Base-by-base conservation (phyloP, 78 protist genomes). In the Bodo saltans region DNA sequence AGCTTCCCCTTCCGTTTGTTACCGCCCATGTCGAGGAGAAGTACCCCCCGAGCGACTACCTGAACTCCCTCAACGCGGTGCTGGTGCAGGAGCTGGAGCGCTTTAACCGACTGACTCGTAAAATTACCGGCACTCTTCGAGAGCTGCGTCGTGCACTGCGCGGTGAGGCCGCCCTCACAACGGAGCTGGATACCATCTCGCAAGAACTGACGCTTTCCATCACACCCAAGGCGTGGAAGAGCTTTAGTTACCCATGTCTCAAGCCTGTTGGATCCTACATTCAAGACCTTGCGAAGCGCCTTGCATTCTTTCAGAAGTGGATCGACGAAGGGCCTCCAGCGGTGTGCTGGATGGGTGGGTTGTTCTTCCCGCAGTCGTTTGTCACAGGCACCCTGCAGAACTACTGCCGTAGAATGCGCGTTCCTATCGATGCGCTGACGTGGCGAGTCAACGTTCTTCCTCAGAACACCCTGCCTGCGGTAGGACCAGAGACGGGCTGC, bases 351-450 rank as follows among this genome's bases (percentile, higher is more conserved):
- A 0, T 84, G 28, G 1, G 79, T 33, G 88, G 73, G 25, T 86
- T 95, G 75, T 93, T 88, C 90, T 93, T 90, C 74, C 93, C 98
- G n/a, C 96, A 95, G 72, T 88, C 95, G 4, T 93, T 95, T 80
- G 80, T 95, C 60, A 93, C 96, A 23, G 95, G 94, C 68, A 85
- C 79, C 33, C 88, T 89, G 33, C 91, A 88, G 79, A 85, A 79
- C 78, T 79, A 78, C 83, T 72, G 85, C 37, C 75, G 91, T 2
- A 53, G 42, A 72, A 25, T 73, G 69, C 23, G 17, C 35, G 28
- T 88, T 2, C 38, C 86, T 33, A 88, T 88, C 34, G 91, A 88
- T 40, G 28, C 25, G 12, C 60, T 88, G 37, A 0, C 32, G n/a
- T 78, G 80, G 38, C 69, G 28, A 26, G 47, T 69, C 41, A 29